Evolutionary conservation across 2,329 filamentous ascomycete species (phyloP).

Genomic region (Daldinia eschscholtzii): DNA sequence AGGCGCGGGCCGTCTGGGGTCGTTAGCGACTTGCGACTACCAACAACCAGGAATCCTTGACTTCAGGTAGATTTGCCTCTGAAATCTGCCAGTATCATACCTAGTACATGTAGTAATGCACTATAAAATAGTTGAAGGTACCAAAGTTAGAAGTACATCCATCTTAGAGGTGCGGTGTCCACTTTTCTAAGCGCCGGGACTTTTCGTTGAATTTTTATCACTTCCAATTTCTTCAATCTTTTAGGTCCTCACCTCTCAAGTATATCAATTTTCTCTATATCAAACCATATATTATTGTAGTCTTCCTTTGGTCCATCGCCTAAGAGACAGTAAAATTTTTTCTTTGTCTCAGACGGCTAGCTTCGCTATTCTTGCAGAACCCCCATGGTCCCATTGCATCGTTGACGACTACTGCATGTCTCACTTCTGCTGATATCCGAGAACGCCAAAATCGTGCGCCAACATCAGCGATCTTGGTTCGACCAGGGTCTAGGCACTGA

Average conservation of each 20-base stretch:
- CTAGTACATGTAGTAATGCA: no score
- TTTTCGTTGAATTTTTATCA: constrained; percentile 24
- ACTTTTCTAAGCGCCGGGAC: constrained; percentile 37
- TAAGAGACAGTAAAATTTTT: constrained; percentile 13
- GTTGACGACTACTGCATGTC: constrained; percentile 51
- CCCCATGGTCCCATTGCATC: constrained; percentile 48
- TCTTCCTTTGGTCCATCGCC: constrained; percentile 19
- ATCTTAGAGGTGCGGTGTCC: constrained; percentile 13
- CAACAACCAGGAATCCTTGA: constrained; percentile 40
- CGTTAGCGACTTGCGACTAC: constrained; percentile 25
- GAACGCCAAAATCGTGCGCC: constrained; percentile 38
- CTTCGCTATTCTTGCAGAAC: constrained; percentile 41
- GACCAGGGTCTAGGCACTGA: constrained; percentile 24
- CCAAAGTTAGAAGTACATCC: neutral
- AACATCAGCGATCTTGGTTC: constrained; percentile 46
- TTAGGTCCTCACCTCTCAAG: neutral
- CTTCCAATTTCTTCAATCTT: constrained; percentile 8
- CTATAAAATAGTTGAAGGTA: neutral
- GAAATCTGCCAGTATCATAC: constrained; percentile 18
- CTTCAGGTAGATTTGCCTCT: constrained; percentile 23
- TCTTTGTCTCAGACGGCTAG: constrained; percentile 40
- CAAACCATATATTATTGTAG: constrained; percentile 13
- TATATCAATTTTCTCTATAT: constrained; percentile 9
- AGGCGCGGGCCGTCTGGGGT: constrained; percentile 41
- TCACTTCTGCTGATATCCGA: constrained; percentile 45